Conservation (phyloP, 345 rosid genomes). For the Eucalyptus pauciflora region DNA sequence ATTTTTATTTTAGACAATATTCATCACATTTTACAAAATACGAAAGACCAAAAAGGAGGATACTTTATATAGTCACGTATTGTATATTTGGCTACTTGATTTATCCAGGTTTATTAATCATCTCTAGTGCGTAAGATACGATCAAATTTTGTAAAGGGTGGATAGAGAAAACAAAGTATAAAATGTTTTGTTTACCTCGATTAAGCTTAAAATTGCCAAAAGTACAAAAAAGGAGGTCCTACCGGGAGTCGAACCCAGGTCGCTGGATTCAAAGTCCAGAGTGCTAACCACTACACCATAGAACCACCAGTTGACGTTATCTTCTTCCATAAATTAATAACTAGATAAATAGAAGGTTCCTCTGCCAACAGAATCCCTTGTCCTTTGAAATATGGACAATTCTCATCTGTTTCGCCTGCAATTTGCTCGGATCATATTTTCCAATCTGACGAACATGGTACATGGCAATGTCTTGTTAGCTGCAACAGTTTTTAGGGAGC, state of each 20-base stretch:
- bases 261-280: slow-evolving; percentile 99
- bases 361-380: accelerated
- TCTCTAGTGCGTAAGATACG: background rate
- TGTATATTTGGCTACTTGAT: background rate
- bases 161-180: background rate
- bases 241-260: slow-evolving; percentile 98
- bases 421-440: background rate
- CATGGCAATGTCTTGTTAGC: no score
- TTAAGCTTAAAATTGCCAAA: background rate
- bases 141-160: background rate
- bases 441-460: no score
- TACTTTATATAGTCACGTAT: background rate
- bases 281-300: slow-evolving; percentile 99
- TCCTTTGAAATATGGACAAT: background rate
- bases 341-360: accelerated
- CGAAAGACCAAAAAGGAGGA: background rate
- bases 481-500: no score
- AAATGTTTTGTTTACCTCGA: background rate
- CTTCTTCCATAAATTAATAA: accelerated
- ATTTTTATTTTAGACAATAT: background rate
- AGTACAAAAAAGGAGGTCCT: slow-evolving; percentile 30
- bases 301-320: slow-evolving; percentile 6
- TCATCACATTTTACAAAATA: background rate
- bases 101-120: background rate
- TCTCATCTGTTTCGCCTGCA: background rate